A percentile compares a stretch with the other conserved stretches of the same genome.
Conservation (phyloP, 257 asterid genomes). For the Thymus quinquecostatus region DNA sequence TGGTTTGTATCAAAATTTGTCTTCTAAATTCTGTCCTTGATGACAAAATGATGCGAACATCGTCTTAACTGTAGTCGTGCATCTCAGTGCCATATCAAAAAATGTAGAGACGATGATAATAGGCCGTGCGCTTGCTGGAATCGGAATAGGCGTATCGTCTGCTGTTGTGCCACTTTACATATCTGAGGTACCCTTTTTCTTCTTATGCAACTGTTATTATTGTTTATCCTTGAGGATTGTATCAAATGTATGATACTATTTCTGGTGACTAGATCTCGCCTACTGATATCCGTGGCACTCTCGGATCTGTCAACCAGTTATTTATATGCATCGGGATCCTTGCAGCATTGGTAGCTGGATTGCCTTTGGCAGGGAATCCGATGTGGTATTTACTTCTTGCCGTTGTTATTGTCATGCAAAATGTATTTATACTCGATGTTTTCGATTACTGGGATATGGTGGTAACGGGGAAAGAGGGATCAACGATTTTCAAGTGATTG, state of each 20-base stretch:
- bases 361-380: constrained; percentile 96
- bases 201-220: background rate
- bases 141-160: constrained; percentile 97
- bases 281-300: constrained; percentile 97
- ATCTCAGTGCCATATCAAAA: constrained; percentile 79
- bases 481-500: constrained; percentile 8
- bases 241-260: constrained; percentile 38
- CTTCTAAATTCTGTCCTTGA: constrained; percentile 15
- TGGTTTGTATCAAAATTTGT: constrained; percentile 53
- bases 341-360: constrained; percentile 92
- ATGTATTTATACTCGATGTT: constrained; percentile 10
- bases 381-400: constrained; percentile 61
- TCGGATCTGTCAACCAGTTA: constrained; percentile 93
- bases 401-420: constrained; percentile 5
- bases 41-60: constrained; percentile 11
- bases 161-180: constrained; percentile 99
- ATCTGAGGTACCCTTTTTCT: constrained; percentile 70
- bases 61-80: constrained; percentile 30
- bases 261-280: constrained; percentile 73
- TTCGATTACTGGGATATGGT: background rate
- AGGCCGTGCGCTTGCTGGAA: constrained; percentile 88
- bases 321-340: constrained; percentile 93
- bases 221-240: constrained; percentile 20
- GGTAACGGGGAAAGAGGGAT: constrained; percentile 15
- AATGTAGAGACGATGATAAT: constrained; percentile 82